Evolutionary conservation across 768 basidiomycete genomes (phyloP).

Genomic region (Lactarius indigo): DNA sequence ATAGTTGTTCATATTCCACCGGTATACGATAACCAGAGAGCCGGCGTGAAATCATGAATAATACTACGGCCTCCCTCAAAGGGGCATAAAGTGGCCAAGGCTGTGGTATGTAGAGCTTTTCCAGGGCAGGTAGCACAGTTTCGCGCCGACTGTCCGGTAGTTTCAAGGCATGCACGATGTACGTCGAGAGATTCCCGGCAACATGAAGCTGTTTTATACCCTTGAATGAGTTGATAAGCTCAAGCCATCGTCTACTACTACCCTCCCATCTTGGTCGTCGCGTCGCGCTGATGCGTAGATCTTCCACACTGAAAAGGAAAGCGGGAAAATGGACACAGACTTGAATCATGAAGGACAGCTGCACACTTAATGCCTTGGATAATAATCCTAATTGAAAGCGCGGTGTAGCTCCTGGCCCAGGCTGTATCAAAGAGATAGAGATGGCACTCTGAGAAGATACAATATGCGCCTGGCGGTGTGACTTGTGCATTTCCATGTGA

Average conservation of each 20-base stretch:
- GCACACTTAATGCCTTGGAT: neutral
- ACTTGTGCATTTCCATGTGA: neutral
- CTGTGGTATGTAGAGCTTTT: too few relatives aligned
- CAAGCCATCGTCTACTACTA: too few relatives aligned
- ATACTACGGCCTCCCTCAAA: too few relatives aligned
- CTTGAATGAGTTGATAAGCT: too few relatives aligned
- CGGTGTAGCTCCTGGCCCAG: neutral
- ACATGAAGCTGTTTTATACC: neutral
- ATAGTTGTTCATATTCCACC: too few relatives aligned
- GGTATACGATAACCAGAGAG: too few relatives aligned
- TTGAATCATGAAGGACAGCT: neutral
- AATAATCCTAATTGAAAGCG: neutral
- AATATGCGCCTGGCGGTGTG: neutral
- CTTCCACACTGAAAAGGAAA: neutral
- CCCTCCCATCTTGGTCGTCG: neutral
- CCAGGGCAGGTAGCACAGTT: neutral
- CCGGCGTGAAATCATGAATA: too few relatives aligned
- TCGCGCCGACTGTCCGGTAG: too few relatives aligned
- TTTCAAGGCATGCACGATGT: neutral
- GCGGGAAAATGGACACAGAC: neutral
- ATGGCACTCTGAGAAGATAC: neutral
- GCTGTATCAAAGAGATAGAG: neutral
- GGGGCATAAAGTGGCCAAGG: too few relatives aligned
- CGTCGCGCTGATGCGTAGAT: neutral
- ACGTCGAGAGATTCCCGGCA: too few relatives aligned